Conservation (phyloP, 1,139 yeast genomes). For the Scheffersomyces segobiensis region DNA sequence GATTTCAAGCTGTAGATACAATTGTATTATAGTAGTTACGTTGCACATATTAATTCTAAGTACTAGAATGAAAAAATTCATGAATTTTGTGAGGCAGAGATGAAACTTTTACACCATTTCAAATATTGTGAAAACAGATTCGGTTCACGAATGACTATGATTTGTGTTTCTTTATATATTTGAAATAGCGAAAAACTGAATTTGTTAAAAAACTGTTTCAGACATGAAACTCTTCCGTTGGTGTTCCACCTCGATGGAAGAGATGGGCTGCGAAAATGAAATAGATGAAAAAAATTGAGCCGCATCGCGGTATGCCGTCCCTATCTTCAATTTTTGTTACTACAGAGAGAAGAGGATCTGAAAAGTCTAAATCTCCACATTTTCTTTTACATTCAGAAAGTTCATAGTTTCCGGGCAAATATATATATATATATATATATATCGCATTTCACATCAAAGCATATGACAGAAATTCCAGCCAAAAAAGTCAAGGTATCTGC, state of each 20-base stretch:
- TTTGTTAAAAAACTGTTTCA: not conserved
- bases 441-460: not conserved
- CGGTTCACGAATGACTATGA: too few species aligned
- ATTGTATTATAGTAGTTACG: not conserved
- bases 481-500: conserved; percentile 43
- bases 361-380: not conserved
- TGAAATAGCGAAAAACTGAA: not conserved
- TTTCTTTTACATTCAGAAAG: not conserved
- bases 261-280: not conserved
- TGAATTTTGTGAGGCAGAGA: not conserved
- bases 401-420: too few species aligned
- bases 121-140: not conserved
- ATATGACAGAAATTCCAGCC: conserved; percentile 1
- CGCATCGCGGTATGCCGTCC: not conserved
- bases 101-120: not conserved
- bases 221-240: not conserved
- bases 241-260: not conserved
- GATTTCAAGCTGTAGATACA: not conserved
- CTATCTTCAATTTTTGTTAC: not conserved
- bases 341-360: not conserved
- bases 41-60: too few species aligned
- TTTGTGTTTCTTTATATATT: not conserved
- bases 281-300: not conserved
- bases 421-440: too few species aligned
- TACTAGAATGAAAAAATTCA: not conserved